A percentile compares a stretch with the other conserved stretches of the same genome.
These are phyloP conservation scores for Metschnikowia bowlesiae DNA, from an alignment of 805 yeast genomes.

Conservation along the genomic window DNA sequence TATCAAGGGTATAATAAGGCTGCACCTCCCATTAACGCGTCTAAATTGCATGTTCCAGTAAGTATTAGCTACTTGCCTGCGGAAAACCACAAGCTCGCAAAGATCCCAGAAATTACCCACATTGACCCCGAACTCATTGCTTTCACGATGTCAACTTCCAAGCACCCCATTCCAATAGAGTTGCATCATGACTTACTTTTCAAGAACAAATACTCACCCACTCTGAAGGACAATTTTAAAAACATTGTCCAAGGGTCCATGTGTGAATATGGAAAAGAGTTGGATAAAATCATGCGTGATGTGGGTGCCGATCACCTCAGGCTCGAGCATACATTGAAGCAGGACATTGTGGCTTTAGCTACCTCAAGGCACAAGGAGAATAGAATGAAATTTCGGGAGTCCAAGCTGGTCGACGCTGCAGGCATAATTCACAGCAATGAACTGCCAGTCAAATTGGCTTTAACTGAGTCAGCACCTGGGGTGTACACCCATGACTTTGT, in stretches of 20 bases:
- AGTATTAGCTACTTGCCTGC: constrained; percentile 25
- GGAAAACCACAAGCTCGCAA: constrained; percentile 11
- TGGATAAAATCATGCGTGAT: constrained; percentile 22
- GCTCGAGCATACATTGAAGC: constrained; percentile 25
- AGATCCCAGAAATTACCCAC: constrained; percentile 4
- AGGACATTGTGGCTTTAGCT: constrained; percentile 31
- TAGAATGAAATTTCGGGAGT: constrained; percentile 21
- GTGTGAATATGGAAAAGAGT: constrained; percentile 28
- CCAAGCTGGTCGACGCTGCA: constrained; percentile 17
- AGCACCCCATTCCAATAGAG: constrained; percentile 32
- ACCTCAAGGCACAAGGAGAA: constrained; percentile 26
- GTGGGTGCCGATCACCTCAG: constrained; percentile 22
- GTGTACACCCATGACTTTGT: constrained; percentile 20
- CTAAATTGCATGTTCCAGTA: constrained; percentile 25
- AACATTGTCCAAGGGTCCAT: constrained; percentile 27
- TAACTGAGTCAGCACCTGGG: constrained; percentile 7
- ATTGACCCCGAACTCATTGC: constrained; percentile 29
- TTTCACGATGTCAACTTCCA: constrained; percentile 28
- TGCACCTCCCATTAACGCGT: constrained; percentile 9
- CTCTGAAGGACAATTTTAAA: constrained; percentile 28
- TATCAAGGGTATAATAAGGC: constrained; percentile 3
- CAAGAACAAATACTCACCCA: constrained; percentile 18
- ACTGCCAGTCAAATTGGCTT: not conserved
- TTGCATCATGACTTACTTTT: constrained; percentile 34
- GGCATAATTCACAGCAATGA: constrained; percentile 16